Conservation (phyloP, 148 eudicot species). For the Spergularia bocconei region DNA sequence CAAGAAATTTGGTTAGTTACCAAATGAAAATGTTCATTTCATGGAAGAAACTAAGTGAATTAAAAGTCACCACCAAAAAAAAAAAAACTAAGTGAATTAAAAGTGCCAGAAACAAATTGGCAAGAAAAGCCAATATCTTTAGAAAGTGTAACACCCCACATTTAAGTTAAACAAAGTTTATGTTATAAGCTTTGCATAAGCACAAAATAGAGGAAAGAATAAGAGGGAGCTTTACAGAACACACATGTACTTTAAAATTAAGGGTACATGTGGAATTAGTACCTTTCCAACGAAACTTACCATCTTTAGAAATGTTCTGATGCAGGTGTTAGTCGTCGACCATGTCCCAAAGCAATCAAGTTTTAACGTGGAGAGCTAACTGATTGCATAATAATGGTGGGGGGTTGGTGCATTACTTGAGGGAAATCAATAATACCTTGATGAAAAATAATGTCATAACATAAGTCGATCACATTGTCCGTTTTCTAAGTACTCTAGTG, state of each 20-base stretch:
- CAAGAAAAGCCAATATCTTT: no score
- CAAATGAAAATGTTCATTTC: no score
- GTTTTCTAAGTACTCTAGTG: no score
- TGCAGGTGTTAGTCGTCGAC: background rate
- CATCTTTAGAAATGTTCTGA: slow-evolving; percentile 4
- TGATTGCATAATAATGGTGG: slow-evolving; percentile 6
- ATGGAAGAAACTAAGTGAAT: no score
- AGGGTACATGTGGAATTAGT: background rate
- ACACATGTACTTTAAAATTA: background rate
- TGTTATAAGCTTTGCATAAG: no score
- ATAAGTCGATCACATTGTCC: no score
- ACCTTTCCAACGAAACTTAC: slow-evolving; percentile 9
- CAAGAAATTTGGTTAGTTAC: no score
- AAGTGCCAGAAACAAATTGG: no score
- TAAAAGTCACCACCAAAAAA: no score
- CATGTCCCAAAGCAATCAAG: slow-evolving; percentile 1
- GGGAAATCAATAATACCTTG: background rate
- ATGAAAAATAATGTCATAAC: background rate
- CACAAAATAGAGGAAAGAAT: background rate
- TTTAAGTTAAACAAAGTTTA: no score
- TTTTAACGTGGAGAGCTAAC: background rate
- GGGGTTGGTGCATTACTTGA: background rate
- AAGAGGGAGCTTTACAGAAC: slow-evolving; percentile 9
- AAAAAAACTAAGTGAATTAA: no score
- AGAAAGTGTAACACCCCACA: no score